Evolutionary conservation across 345 rosid species (phyloP).

Genomic region (Eutrema japonicum): DNA sequence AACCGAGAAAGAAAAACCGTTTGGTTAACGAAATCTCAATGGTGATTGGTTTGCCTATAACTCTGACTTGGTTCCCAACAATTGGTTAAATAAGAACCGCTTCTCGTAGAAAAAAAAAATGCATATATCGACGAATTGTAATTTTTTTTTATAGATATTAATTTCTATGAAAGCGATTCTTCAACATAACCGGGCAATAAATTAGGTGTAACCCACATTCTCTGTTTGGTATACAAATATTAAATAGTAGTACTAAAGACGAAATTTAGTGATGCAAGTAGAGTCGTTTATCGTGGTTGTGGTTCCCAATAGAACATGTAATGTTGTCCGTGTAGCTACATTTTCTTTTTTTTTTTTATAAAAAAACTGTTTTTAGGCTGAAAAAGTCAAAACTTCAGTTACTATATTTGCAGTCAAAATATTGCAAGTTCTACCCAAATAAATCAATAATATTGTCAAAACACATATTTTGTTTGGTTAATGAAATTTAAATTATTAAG

Average conservation of each 20-base stretch:
- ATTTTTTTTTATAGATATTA: neutral
- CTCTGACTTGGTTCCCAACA: neutral
- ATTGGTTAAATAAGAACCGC: neutral
- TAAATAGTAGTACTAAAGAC: neutral
- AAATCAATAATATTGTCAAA: neutral
- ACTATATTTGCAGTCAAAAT: neutral
- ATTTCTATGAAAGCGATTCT: neutral
- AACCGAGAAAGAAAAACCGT: slow-evolving; percentile 1
- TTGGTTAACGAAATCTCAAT: neutral
- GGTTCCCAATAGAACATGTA: too few relatives aligned
- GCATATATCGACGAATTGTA: neutral
- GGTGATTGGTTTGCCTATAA: neutral
- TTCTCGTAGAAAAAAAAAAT: neutral
- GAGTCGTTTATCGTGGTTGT: too few relatives aligned
- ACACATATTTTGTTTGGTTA: neutral
- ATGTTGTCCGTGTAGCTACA: neutral
- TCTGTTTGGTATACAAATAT: neutral
- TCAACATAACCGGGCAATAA: neutral
- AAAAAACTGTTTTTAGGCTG: neutral
- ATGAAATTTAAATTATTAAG: neutral
- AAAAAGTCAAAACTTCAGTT: slow-evolving; percentile 28
- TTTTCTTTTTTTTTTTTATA: neutral
- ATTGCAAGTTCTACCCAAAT: neutral
- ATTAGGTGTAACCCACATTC: neutral
- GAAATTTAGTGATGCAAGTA: neutral